Evolutionary conservation across 306 rosid genomes (phyloP), one percentile per base, ranked within the genome.

Genomic region (Erythrophleum fordii): DNA sequence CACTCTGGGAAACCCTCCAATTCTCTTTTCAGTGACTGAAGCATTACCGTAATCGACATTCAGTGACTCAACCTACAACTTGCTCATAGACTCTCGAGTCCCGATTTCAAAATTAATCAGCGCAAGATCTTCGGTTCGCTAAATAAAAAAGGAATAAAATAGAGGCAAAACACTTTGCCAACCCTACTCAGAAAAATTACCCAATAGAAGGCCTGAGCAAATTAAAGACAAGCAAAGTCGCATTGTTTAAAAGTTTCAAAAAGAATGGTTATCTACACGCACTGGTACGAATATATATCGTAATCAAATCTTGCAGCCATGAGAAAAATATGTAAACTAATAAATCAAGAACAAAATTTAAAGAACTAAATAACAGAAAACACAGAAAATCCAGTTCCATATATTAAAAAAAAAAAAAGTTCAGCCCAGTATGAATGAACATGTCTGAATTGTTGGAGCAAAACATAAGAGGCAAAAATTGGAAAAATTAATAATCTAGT

Each of bases 371-470:
- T 11, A 46, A 61, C 20, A 67, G 7, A 22, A 10, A 68, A 39
- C n/a, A 72, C 22, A 41, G 61, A 39, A 39, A 41, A 41, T 67
- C 29, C 51, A 67, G 18, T 9, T 67, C 44, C 72, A 72, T 34
- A 14, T 6, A 11, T 61, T 72, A 48, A 7, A 20, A 37, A 62
- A 49, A 46, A 20, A 7, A 39, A 66, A 39, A 56, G 16, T 71
- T 45, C 41, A 37, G 12, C 79, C 9, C 7, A 37, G 29, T 13
- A 18, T 42, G 53, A 60, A 77, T 8, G 8, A 46, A 52, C 64
- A 20, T 2, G 53, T 48, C 53, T 81, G 61, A 81, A 72, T 65
- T n/a, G 42, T 37, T 60, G 68, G 74, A 60, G n/a, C 67, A 56
- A 72, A 67, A 39, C 53, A 0, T 10, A 67, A 18, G 26, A 14